A percentile compares a stretch with the other conserved stretches of the same genome.
Evolutionary conservation across 371 early-diverging fungal species (phyloP).

Genomic region (Apophysomyces trapeziformis): DNA sequence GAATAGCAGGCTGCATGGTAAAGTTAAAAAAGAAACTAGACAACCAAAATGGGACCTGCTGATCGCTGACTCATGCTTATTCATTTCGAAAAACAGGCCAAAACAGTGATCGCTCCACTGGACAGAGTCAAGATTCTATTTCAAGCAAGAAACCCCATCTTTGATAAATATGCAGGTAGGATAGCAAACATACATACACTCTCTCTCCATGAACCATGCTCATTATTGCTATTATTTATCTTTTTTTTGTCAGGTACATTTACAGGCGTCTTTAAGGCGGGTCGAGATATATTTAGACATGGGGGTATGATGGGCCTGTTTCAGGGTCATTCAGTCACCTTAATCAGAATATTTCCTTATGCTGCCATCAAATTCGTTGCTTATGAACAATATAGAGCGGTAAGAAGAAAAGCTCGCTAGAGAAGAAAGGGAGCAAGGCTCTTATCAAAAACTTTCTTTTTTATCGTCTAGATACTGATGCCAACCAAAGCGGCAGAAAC

Average conservation of each 20-base stretch:
- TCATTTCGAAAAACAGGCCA: slow-evolving; percentile 59
- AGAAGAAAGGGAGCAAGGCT: background rate
- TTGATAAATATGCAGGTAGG: slow-evolving; percentile 82
- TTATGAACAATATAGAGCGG: slow-evolving; percentile 85
- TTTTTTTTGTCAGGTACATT: slow-evolving; percentile 68
- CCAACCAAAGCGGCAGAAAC: slow-evolving; percentile 69
- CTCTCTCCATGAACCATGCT: background rate
- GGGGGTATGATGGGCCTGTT: slow-evolving; percentile 86
- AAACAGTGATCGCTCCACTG: slow-evolving; percentile 93
- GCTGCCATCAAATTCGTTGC: slow-evolving; percentile 96
- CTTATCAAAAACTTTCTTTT: slow-evolving; percentile 1
- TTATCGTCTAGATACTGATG: slow-evolving; percentile 61
- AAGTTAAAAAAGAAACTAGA: background rate
- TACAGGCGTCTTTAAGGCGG: slow-evolving; percentile 85
- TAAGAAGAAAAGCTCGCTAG: slow-evolving; percentile 29
- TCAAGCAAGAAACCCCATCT: slow-evolving; percentile 90
- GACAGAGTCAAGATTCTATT: slow-evolving; percentile 98
- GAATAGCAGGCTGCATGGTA: slow-evolving; percentile 61
- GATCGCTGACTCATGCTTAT: background rate
- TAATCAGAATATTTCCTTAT: slow-evolving; percentile 94
- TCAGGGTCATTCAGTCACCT: slow-evolving; percentile 94
- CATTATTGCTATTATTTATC: background rate
- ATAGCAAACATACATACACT: background rate
- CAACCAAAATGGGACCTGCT: too few species aligned
- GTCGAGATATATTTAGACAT: slow-evolving; percentile 68